Conservation (phyloP, 1,139 yeast species). For the Pichia sp. region DNA sequence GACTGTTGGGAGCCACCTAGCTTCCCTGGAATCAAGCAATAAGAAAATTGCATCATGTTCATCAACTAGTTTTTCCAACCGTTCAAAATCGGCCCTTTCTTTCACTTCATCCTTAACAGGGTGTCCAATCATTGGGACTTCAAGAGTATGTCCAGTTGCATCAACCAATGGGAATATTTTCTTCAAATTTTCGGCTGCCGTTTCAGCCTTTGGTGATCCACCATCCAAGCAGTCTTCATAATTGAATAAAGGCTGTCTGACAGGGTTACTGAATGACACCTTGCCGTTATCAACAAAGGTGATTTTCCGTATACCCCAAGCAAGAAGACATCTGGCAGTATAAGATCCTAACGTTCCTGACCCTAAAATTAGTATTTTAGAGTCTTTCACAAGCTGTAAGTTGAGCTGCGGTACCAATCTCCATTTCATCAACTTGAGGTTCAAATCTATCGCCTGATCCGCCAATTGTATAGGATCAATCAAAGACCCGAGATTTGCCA, state of each 20-base stretch:
- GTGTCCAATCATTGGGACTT: slow-evolving; percentile 96
- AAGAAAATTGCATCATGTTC: slow-evolving; percentile 73
- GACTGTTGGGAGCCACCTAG: slow-evolving; percentile 93
- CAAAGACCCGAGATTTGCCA: slow-evolving; percentile 75
- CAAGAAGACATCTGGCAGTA: slow-evolving; percentile 77
- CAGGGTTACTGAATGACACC: slow-evolving; percentile 91
- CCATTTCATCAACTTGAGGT: slow-evolving; percentile 94
- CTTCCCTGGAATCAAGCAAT: slow-evolving; percentile 89
- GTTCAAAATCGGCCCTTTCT: slow-evolving; percentile 49
- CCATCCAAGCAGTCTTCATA: slow-evolving; percentile 73
- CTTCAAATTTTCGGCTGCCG: slow-evolving; percentile 70
- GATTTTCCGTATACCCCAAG: slow-evolving; percentile 87
- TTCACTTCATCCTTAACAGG: slow-evolving; percentile 51
- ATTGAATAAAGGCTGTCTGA: slow-evolving; percentile 80
- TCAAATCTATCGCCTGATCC: slow-evolving; percentile 86
- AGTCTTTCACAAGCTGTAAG: slow-evolving; percentile 54
- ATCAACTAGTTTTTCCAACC: slow-evolving; percentile 50
- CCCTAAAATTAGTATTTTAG: slow-evolving; percentile 76
- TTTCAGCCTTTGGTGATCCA: slow-evolving; percentile 66
- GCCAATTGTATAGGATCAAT: slow-evolving; percentile 80
- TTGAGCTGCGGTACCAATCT: slow-evolving; percentile 80
- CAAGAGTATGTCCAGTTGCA: slow-evolving; percentile 57
- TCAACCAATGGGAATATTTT: slow-evolving; percentile 75
- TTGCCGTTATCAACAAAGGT: slow-evolving; percentile 87
- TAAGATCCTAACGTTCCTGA: slow-evolving; percentile 96